Base-by-base conservation (phyloP, 2,329 filamentous ascomycete species). In the Phyllosticta paracitricarpa region DNA sequence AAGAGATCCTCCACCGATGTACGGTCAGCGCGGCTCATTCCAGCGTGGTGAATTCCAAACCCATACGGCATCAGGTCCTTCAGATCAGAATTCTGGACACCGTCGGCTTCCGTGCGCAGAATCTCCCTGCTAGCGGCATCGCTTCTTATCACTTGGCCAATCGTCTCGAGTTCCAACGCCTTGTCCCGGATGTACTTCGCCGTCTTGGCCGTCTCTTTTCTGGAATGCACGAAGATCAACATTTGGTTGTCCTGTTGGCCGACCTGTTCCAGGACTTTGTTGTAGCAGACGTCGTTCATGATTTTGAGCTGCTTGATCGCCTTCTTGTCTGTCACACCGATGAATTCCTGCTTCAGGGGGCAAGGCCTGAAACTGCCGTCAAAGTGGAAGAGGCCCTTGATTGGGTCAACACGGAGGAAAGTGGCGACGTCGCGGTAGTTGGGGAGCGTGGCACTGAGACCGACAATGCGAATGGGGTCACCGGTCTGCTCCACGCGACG, bases 261-360 rank as follows among this genome's bases (percentile, higher is more conserved):
- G 30, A 97, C 93, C 71, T 97, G 93, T 74, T 99, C 94, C 60
- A 99, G 84, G 28, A 97, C 92, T 75, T 99, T 99, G 65, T 87
- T 95, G 75, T 99, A 99, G 62, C 91, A 97, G 60, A 99, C 92
- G 68, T 99, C 94, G 71, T 99, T 99, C 94, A 99, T 99, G 0
- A 89, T 95, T 81, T 97, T 97, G 60, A 99, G 80, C 74, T 99
- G 94, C 77, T 97, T 99, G 77, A 99, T 99, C 5, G 94, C 89
- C 74, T 97, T 97, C 78, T 94, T 95, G 67, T 99, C 94, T 0
- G 93, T 97, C 53, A 99, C 89, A 59, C 94, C 94, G 66, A 99
- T 90, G 71, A 97, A 99, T 73, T 99, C 95, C 72, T 99, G 94
- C 68, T 90, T 91, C 68, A 99, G 76, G 1, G 94, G 94, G 72